Conservation (phyloP, 345 rosid species). For the Brassica napus region Da-Ae NC_063442.1:23770501-23771000, state of each 20-base stretch:
- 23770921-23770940: not conserved
- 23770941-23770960: too few relatives aligned
- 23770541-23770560: constrained; percentile 22
- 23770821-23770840: not conserved
- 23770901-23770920: not conserved
- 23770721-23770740: constrained; percentile 17
- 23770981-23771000: too few relatives aligned
- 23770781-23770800: not conserved
- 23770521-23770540: not conserved
- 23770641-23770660: constrained; percentile 52
- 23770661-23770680: constrained; percentile 29
- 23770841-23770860: not conserved
- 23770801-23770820: constrained; percentile 14
- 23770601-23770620: constrained; percentile 36
- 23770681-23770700: not conserved
- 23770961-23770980: not conserved
- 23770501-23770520: constrained; percentile 36
- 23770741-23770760: constrained; percentile 6
- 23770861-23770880: constrained; percentile 21
- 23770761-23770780: not conserved
- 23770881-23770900: not conserved
- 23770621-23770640: constrained; percentile 3
- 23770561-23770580: constrained; percentile 30
- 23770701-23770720: constrained; percentile 5
- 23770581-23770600: constrained; percentile 19